Evolutionary conservation across 768 basidiomycete genomes (phyloP).

Genomic region (Podaxis rugospora): DNA sequence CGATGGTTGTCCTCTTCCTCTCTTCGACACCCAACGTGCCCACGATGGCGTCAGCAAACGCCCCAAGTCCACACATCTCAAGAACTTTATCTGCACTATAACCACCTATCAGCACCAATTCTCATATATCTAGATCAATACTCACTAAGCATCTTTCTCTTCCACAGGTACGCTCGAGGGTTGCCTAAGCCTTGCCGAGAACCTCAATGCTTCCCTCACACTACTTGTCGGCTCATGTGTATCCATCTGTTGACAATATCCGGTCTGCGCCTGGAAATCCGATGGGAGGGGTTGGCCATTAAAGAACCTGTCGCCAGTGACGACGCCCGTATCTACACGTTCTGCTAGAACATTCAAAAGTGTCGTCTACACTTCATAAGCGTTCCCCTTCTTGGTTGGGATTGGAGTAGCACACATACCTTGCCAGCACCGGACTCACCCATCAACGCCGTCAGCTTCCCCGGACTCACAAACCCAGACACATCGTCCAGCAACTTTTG

Average conservation of each 20-base stretch:
- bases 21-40: conserved; percentile 69
- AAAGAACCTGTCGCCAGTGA: conserved; percentile 49
- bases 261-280: conserved; percentile 68
- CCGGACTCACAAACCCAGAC: conserved; percentile 78
- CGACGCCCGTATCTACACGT: conserved; percentile 40
- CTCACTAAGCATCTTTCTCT: conserved; percentile 81
- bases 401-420: conserved; percentile 24
- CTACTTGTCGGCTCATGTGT: conserved; percentile 72
- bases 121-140: conserved; percentile 9
- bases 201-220: conserved; percentile 75
- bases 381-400: neutral
- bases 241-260: conserved; percentile 86
- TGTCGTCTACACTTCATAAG: conserved; percentile 44
- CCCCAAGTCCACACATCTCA: conserved; percentile 62
- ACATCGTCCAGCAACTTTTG: conserved; percentile 63
- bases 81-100: conserved; percentile 42
- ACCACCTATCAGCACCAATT: neutral
- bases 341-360: conserved; percentile 55
- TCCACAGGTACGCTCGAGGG: conserved; percentile 54
- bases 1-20: conserved; percentile 81
- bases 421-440: conserved; percentile 50
- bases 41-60: conserved; percentile 58
- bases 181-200: conserved; percentile 79
- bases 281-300: conserved; percentile 47
- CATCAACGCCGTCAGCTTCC: conserved; percentile 78